Conservation (phyloP, 768 basidiomycete genomes). For the Nidula microcarpa region DNA sequence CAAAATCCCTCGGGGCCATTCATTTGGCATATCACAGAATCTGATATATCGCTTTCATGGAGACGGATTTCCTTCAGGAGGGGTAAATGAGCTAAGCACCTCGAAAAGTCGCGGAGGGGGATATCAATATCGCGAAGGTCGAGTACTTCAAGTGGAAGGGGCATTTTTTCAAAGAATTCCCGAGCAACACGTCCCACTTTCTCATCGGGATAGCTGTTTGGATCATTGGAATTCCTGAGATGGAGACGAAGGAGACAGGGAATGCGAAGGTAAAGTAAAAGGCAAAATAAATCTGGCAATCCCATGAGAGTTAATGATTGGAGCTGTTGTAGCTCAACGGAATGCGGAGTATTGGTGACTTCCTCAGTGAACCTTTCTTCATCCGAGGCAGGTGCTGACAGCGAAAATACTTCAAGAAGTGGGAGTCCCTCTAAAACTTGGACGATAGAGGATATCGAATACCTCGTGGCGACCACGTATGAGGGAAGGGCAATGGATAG, state of each 20-base stretch:
- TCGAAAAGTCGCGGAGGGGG: constrained; percentile 14
- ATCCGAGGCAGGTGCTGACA: constrained; percentile 27
- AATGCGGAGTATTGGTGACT: constrained; percentile 10
- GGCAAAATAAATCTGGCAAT: constrained; percentile 19
- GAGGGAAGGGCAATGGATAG: constrained; percentile 29
- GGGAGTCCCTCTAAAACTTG: constrained; percentile 33
- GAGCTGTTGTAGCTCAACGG: constrained; percentile 18
- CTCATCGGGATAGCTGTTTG: constrained; percentile 26
- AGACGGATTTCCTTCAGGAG: constrained; percentile 44
- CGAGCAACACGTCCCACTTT: constrained; percentile 16
- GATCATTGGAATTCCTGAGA: constrained; percentile 35
- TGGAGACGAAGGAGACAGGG: constrained; percentile 33
- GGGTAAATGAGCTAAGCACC: constrained; percentile 14
- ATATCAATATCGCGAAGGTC: constrained; percentile 22
- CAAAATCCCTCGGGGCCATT: constrained; percentile 37
- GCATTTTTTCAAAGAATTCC: constrained; percentile 16
- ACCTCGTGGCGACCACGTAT: constrained; percentile 8
- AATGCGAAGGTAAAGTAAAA: constrained; percentile 22
- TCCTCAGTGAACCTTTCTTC: constrained; percentile 19
- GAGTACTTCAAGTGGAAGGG: constrained; percentile 22
- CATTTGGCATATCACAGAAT: constrained; percentile 35
- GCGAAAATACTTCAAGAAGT: constrained; percentile 33
- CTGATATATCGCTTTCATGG: constrained; percentile 57
- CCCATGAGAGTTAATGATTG: constrained; percentile 23
- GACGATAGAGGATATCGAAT: constrained; percentile 18